Conservation (phyloP, 2,329 filamentous ascomycete species). For the Pleomassaria siparia region DNA sequence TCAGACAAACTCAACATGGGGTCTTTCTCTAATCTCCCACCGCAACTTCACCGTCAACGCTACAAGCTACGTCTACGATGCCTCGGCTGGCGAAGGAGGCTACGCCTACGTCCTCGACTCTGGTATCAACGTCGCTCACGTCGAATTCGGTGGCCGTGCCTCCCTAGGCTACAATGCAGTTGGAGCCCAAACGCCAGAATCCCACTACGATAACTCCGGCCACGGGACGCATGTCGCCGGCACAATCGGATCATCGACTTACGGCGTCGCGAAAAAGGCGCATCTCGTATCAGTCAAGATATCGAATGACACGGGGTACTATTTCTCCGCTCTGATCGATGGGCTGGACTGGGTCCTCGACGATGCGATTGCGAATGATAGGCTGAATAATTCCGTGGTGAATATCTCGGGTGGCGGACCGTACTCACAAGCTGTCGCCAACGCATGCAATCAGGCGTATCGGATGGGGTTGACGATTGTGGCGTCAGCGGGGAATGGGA, state of each 20-base stretch:
- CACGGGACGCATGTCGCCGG: constrained; percentile 44
- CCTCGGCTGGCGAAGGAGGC: constrained; percentile 39
- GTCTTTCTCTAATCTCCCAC: constrained; percentile 46
- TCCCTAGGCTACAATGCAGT: constrained; percentile 40
- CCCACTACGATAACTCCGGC: constrained; percentile 38
- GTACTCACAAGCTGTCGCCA: constrained; percentile 40
- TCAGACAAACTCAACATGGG: constrained; percentile 44
- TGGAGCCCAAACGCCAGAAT: constrained; percentile 32
- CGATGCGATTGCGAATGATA: constrained; percentile 35
- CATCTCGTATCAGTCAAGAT: constrained; percentile 46
- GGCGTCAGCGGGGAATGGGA: constrained; percentile 45
- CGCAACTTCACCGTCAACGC: constrained; percentile 25
- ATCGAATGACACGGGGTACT: constrained; percentile 36
- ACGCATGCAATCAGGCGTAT: constrained; percentile 39
- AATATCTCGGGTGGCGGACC: constrained; percentile 45
- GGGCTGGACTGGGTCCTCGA: constrained; percentile 42
- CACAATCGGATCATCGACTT: constrained; percentile 40
- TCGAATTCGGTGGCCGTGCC: constrained; percentile 42
- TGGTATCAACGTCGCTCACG: constrained; percentile 60
- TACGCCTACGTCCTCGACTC: constrained; percentile 68
- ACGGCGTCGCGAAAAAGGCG: constrained; percentile 43
- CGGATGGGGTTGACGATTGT: constrained; percentile 42
- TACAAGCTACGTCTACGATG: constrained; percentile 43
- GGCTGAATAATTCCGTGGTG: constrained; percentile 40
- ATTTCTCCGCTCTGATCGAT: constrained; percentile 42